These are phyloP conservation scores for Emmonsiellopsis sp. DNA, from an alignment of 2,329 filamentous ascomycete species.

Conservation along the genomic window DNA sequence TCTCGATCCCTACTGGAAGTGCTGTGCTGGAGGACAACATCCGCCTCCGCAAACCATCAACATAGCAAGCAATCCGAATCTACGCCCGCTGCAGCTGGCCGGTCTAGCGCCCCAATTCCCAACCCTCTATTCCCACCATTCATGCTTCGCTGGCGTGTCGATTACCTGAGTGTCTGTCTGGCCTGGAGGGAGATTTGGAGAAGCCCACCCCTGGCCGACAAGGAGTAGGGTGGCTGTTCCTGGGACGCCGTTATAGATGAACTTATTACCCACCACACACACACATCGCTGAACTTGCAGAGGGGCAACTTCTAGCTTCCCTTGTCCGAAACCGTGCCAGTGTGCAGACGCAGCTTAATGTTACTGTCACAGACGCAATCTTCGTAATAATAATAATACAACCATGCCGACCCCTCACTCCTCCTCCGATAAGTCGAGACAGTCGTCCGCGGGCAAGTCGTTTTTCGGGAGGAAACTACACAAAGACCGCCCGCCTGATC, in stretches of 20 bases:
- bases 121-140: not conserved
- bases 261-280: not conserved
- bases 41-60: not conserved
- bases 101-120: not conserved
- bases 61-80: not conserved
- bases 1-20: too few relatives aligned
- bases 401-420: conserved; percentile 49
- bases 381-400: conserved; percentile 22
- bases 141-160: conserved; percentile 8
- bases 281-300: not conserved
- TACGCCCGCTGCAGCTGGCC: not conserved
- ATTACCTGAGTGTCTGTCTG: conserved; percentile 1
- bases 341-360: conserved; percentile 15
- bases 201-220: not conserved
- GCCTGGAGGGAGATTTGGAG: conserved; percentile 3
- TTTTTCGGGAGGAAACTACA: conserved; percentile 75
- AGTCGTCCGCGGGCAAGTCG: conserved; percentile 70
- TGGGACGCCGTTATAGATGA: not conserved
- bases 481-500: conserved; percentile 62
- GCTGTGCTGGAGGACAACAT: too few relatives aligned
- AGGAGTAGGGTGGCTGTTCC: not conserved
- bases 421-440: conserved; percentile 67
- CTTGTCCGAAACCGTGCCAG: not conserved
- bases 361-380: conserved; percentile 18
- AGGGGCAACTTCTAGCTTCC: not conserved